Percentiles rank a stretch among this genome's conserved stretches.
These are phyloP conservation scores for Leucocoprinus leucothites DNA, from an alignment of 768 basidiomycete species.

Conservation along the genomic window DNA sequence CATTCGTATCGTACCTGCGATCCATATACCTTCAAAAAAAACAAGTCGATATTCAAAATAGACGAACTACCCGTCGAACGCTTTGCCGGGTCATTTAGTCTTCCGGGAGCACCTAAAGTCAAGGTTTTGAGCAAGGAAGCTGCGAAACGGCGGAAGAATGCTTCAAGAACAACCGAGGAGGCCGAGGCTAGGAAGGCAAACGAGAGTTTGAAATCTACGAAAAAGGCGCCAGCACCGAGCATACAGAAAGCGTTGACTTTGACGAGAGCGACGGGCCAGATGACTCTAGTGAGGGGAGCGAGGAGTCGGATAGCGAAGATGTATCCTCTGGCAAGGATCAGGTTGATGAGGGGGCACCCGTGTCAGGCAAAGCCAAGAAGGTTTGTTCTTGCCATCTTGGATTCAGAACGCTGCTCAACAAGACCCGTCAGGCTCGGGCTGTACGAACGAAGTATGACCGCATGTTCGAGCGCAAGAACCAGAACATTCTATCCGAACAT, in stretches of 20 bases:
- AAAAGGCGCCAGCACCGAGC: constrained; percentile 2
- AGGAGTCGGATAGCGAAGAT: constrained; percentile 17
- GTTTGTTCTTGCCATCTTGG: constrained; percentile 25
- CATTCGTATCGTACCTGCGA: constrained; percentile 93
- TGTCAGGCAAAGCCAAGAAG: constrained; percentile 31
- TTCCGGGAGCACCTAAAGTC: constrained; percentile 95
- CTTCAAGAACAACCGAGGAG: constrained; percentile 42
- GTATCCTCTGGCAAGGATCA: constrained; percentile 24
- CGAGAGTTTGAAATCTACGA: constrained; percentile 5
- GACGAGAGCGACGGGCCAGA: constrained; percentile 26
- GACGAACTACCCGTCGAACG: constrained; percentile 76
- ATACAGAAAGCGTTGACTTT: constrained; percentile 16
- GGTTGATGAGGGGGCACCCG: constrained; percentile 15
- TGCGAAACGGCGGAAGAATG: constrained; percentile 77
- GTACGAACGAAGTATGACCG: constrained; percentile 94
- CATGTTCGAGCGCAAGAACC: constrained; percentile 97
- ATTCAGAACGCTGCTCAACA: not conserved
- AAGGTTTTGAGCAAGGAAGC: constrained; percentile 73
- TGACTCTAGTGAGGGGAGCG: constrained; percentile 23
- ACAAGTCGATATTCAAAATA: constrained; percentile 90
- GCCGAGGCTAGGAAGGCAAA: constrained; percentile 24
- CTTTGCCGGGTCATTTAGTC: constrained; percentile 86
- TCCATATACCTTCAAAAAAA: constrained; percentile 90
- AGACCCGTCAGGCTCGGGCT: constrained; percentile 28
- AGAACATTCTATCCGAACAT: constrained; percentile 86